phyloP scores from a whole-genome alignment of 257 asterid genomes.

The Solanum dulcamara region DNA sequence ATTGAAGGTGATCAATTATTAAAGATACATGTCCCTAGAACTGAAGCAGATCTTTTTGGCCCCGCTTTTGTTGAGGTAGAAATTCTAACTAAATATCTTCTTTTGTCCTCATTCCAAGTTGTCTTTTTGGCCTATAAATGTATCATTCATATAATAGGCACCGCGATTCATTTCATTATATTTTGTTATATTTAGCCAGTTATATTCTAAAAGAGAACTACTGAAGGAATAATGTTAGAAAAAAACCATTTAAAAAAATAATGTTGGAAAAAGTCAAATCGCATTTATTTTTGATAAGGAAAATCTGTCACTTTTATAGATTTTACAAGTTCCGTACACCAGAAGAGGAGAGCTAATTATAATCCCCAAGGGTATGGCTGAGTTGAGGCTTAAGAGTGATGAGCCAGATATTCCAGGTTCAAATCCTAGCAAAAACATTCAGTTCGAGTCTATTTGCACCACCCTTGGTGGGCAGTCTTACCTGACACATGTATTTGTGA shows the following conservation, averaged over 20 bases:
- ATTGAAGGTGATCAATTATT: conserved; percentile 41
- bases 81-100: not conserved
- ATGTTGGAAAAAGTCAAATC: not conserved
- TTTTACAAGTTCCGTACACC: not conserved
- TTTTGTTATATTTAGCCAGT: not conserved
- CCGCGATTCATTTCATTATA: not conserved
- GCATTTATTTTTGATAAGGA: not conserved
- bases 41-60: conserved; percentile 45
- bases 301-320: not conserved
- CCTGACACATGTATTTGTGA: not conserved
- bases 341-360: not conserved
- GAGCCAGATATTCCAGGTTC: not conserved
- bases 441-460: not conserved
- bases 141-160: not conserved
- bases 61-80: conserved; percentile 86
- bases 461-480: not conserved
- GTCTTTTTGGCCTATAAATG: not conserved
- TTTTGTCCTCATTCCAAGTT: not conserved
- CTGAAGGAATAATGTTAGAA: not conserved
- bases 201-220: not conserved
- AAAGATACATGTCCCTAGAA: conserved; percentile 55
- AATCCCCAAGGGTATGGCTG: not conserved
- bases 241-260: not conserved
- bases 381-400: not conserved
- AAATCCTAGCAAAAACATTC: not conserved